Evolutionary conservation across 2,329 filamentous ascomycete species (phyloP).

Genomic region (Pseudogymnoascus destructans): DNA sequence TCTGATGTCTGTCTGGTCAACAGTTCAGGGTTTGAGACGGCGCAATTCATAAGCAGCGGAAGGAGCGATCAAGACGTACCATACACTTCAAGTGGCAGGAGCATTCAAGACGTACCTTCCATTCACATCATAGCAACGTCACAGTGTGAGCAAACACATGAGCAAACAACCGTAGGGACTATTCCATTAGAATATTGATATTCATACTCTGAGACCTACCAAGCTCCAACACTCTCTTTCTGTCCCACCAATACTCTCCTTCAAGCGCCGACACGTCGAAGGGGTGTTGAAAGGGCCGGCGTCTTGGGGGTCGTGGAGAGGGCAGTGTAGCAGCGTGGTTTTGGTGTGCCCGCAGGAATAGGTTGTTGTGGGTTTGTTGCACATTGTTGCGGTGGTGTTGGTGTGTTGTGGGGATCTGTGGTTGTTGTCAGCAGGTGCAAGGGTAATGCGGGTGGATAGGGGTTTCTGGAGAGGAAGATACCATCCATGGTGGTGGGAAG

Average conservation of each 20-base stretch:
- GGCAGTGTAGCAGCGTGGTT: neutral
- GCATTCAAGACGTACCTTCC: neutral
- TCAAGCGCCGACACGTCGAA: neutral
- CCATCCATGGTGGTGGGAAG: neutral
- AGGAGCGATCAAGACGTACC: neutral
- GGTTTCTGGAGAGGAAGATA: neutral
- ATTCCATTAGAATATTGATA: constrained; percentile 3
- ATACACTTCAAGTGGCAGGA: neutral
- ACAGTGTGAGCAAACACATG: neutral
- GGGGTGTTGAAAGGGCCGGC: neutral
- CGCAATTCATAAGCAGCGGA: neutral
- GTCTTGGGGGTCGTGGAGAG: neutral
- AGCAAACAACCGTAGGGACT: neutral
- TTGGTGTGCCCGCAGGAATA: neutral
- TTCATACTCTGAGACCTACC: constrained; percentile 16
- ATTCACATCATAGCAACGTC: neutral
- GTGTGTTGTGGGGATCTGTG: neutral
- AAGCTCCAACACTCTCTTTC: constrained; percentile 10
- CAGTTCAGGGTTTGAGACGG: neutral
- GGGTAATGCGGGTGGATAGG: neutral
- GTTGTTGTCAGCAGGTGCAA: neutral
- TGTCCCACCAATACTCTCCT: neutral
- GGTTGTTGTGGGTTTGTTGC: neutral
- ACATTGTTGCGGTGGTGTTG: neutral
- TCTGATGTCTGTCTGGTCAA: neutral